Base-by-base conservation (phyloP, 2,329 filamentous ascomycete species). In the Xylariaceae sp. region DNA sequence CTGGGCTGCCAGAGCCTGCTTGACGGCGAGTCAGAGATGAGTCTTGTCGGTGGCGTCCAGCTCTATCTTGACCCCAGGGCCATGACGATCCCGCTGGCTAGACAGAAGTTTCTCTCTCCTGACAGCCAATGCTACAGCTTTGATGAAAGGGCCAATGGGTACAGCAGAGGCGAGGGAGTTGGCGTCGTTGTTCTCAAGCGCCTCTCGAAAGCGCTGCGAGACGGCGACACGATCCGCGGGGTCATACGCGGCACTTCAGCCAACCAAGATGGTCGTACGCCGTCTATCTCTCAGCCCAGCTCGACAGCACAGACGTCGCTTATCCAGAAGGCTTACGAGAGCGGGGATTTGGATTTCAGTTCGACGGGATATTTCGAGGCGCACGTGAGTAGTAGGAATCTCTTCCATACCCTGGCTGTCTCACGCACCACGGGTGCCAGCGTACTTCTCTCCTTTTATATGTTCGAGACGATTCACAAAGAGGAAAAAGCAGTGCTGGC, bases 111-210 rank as follows among this genome's bases (percentile, higher is more conserved):
- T 17, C 16, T 41, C 2, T 44, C 38, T 7, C 38, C 51, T 3
- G 50, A 50, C 34, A 47, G 52, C n/a, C 47, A 44, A 9, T 57
- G 50, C 38, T 43, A 55, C 28, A 50, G 52, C 13, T 69, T 64
- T 39, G 69, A 71, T 36, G 46, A 55, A 7, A 50, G 56, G 7
- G 68, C 65, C 1, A 56, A 67, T 38, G 72, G 72, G 1, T 74
- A 73, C 37, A 65, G 59, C 1, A 59, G 68, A 19, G 68, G 67
- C 1, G 72, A 75, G 42, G 71, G 69, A 3, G 52, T 64, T 12
- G 64, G 50, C 1, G 53, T 62, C 9, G 39, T 74, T 7, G 36
- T 71, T 2, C 44, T 75, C 2, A 73, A 74, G 52, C 59, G 58
- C 0, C 51, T 73, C 0, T 56, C 59, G 2, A 61, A 66, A 34